Evolutionary conservation across 2,329 filamentous ascomycete genomes (phyloP).

Genomic region (Amylocarpus encephaloides): DNA sequence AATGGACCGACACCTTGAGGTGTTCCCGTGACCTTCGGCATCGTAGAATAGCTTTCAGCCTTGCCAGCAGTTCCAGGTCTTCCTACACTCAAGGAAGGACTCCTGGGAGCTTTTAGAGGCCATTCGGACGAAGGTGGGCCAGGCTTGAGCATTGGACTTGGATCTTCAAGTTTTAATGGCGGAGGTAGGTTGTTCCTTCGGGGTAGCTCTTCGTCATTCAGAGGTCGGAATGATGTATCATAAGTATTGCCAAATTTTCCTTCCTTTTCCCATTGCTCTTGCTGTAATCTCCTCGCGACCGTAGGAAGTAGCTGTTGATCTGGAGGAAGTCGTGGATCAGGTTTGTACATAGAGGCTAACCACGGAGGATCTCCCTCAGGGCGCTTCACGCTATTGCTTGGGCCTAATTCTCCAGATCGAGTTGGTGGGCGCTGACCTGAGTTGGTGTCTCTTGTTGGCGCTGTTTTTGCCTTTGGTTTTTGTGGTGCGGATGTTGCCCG

Average conservation of each 20-base stretch:
- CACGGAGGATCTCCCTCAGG: conserved; percentile 95
- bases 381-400: conserved; percentile 44
- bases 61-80: conserved; percentile 37
- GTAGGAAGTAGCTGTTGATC: conserved; percentile 95
- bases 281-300: conserved; percentile 81
- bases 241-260: conserved; percentile 80
- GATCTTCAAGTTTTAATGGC: conserved; percentile 25
- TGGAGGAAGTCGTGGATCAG: conserved; percentile 85
- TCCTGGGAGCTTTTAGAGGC: conserved; percentile 49
- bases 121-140: conserved; percentile 44
- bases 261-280: conserved; percentile 92
- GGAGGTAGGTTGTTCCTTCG: conserved; percentile 16
- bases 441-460: conserved; percentile 42
- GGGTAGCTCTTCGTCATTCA: conserved; percentile 59
- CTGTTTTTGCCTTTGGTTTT: conserved; percentile 55
- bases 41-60: conserved; percentile 43
- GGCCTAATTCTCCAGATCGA: conserved; percentile 50
- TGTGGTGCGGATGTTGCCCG: conserved; percentile 31
- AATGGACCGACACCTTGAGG: conserved; percentile 28
- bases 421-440: conserved; percentile 53
- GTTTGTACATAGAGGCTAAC: conserved; percentile 91
- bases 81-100: conserved; percentile 41
- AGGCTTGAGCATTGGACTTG: conserved; percentile 26
- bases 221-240: conserved; percentile 77
- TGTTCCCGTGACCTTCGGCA: conserved; percentile 34